Conservation (phyloP, 78 protist species). For the slime mould (Dictyostelium discoideum) region DNA sequence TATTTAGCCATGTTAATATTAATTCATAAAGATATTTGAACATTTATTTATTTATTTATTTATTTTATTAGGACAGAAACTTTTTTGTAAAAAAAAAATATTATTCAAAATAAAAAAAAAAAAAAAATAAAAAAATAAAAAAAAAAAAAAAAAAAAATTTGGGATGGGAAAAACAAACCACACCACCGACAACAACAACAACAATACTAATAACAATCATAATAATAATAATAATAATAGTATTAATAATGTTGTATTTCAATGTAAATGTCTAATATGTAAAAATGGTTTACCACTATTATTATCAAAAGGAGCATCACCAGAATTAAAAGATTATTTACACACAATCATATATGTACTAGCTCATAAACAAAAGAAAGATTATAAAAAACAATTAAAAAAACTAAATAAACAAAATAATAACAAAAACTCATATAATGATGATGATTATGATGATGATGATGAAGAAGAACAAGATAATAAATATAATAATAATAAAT, state of each 20-base stretch:
- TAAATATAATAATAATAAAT: neutral
- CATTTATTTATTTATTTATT: neutral
- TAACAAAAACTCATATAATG: neutral
- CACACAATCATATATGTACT: neutral
- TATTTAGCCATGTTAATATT: neutral
- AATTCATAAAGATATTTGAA: neutral
- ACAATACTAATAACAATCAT: neutral
- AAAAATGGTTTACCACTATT: neutral
- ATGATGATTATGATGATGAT: neutral
- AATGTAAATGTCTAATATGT: neutral
- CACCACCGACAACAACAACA: neutral
- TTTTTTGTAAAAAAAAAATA: neutral
- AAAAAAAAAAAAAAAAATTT: neutral
- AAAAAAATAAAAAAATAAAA: neutral
- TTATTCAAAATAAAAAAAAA: too few relatives aligned
- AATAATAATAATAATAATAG: neutral
- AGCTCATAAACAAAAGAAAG: neutral
- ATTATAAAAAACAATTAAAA: neutral
- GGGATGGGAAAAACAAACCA: neutral
- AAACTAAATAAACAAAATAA: neutral
- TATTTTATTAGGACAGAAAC: neutral
- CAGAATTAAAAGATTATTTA: conserved; percentile 3
- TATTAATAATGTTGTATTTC: neutral
- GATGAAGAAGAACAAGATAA: neutral
- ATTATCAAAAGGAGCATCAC: neutral